Conservation (phyloP, 2,329 filamentous ascomycete species). For the Tolypocladium pustulatum region DNA sequence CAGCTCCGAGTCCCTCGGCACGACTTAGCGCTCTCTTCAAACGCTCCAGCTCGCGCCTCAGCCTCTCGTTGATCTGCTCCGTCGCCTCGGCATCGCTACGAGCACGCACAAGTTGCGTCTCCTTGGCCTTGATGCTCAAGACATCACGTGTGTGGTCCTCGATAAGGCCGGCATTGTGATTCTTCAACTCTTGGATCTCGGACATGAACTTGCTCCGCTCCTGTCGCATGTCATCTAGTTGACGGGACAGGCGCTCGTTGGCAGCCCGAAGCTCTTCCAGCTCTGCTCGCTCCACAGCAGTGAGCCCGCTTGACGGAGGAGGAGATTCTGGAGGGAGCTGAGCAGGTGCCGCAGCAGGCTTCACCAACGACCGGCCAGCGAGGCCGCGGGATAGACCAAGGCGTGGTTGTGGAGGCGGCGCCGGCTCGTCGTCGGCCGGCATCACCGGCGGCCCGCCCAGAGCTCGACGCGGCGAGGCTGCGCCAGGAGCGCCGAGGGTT, state of each 20-base stretch:
- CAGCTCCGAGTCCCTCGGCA: slow-evolving; percentile 39
- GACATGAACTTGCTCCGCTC: slow-evolving; percentile 75
- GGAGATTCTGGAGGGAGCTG: slow-evolving; percentile 44
- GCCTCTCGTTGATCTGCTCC: slow-evolving; percentile 73
- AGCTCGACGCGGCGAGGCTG: slow-evolving; percentile 43
- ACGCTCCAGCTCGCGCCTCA: slow-evolving; percentile 81
- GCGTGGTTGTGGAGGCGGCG: slow-evolving; percentile 50
- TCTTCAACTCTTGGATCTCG: slow-evolving; percentile 88
- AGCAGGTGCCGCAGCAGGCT: slow-evolving; percentile 48
- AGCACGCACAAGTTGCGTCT: slow-evolving; percentile 89
- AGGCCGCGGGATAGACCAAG: slow-evolving; percentile 67
- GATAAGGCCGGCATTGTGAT: slow-evolving; percentile 92
- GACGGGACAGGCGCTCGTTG: slow-evolving; percentile 65
- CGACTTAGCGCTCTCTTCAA: slow-evolving; percentile 75
- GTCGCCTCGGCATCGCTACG: slow-evolving; percentile 82
- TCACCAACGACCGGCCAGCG: slow-evolving; percentile 74
- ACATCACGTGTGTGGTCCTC: slow-evolving; percentile 96
- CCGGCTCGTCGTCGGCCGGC: slow-evolving; percentile 46
- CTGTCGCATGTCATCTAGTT: slow-evolving; percentile 70
- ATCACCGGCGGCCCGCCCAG: slow-evolving; percentile 35
- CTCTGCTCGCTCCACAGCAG: slow-evolving; percentile 79
- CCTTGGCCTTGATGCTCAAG: slow-evolving; percentile 93
- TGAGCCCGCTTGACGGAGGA: slow-evolving; percentile 53
- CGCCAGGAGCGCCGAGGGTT: slow-evolving; percentile 34
- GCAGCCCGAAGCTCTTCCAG: slow-evolving; percentile 78